These are phyloP conservation scores for Trichosanthes cucumerina DNA, from an alignment of 306 rosid species.

Conservation along the genomic window DNA sequence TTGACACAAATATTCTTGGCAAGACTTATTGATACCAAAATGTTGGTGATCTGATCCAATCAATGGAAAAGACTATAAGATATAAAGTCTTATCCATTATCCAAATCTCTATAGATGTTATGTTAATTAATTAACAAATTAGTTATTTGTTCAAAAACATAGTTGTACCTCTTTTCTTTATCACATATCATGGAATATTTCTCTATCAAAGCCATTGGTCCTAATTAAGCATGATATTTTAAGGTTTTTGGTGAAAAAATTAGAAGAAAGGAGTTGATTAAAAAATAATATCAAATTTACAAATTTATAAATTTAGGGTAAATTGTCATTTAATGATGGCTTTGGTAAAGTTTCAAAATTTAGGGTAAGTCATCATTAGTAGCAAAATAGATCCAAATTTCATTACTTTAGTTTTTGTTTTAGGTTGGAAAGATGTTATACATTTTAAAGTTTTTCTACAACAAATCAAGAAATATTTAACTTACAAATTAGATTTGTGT, in stretches of 20 bases:
- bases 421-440: neutral
- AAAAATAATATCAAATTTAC: neutral
- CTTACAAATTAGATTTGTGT: neutral
- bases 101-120: neutral
- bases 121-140: neutral
- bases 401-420: neutral
- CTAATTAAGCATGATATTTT: neutral
- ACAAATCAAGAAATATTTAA: neutral
- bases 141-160: neutral
- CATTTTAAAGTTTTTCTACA: neutral
- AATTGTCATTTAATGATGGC: no score
- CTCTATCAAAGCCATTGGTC: neutral
- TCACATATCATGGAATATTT: neutral
- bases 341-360: neutral
- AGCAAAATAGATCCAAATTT: neutral
- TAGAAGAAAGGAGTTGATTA: neutral
- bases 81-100: neutral
- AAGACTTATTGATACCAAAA: neutral
- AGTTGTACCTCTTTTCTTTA: neutral
- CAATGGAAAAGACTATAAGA: neutral
- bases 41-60: neutral
- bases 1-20: neutral
- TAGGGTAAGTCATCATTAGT: neutral
- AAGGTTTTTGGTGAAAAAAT: neutral
- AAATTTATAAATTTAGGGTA: neutral